Evolutionary conservation across 179 eudicot genomes (phyloP), one percentile per base, ranked within the genome.

Genomic region (Spergularia azorica): DNA sequence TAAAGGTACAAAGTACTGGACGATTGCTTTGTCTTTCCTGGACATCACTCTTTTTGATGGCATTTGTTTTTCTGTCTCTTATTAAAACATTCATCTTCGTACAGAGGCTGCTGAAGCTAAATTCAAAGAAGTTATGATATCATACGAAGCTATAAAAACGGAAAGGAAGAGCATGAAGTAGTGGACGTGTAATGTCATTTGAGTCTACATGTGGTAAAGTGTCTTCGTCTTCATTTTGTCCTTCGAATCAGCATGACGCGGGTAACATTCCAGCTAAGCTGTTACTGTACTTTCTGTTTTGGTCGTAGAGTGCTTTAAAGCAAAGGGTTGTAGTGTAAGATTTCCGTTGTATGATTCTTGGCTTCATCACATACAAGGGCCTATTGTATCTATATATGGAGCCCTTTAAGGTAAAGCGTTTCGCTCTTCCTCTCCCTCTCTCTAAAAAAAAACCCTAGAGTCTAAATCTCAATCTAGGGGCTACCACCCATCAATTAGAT

Each of bases 71-170:
- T 36, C 39, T 1, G 4, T 54, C 54, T 18, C 67, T 76, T 36
- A 36, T 36, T 36, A 46, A 71, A 39, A 26, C 63, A 2, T 57
- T 41, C 18, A 57, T 52, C 46, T 73, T 79, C 43, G 18, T 87
- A 83, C 98, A 95, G 99, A 86, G 72, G 89, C 79, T 72, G 92
- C 99, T 67, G 99, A 95, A 84, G 97, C 89, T 38, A 95, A 89
- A 82, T 95, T 95, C 78, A 95, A 90, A 84, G 96, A 95, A 83
- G 94, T 95, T 39, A 83, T 95, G 90, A 82, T 79, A 16, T 90
- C 99, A 18, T 95, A 93, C 54, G 97, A 95, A 77, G 97, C 99
- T 67, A 95, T 95, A 73, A 90, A 95, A 82, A 76, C 74, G 5
- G 99, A 95, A 81, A 90, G 94, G 81, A 90, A 91, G 84, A 81